Base-by-base conservation (phyloP, 1,284 basidiomycete species). In the Entoloma clypeatum region DNA sequence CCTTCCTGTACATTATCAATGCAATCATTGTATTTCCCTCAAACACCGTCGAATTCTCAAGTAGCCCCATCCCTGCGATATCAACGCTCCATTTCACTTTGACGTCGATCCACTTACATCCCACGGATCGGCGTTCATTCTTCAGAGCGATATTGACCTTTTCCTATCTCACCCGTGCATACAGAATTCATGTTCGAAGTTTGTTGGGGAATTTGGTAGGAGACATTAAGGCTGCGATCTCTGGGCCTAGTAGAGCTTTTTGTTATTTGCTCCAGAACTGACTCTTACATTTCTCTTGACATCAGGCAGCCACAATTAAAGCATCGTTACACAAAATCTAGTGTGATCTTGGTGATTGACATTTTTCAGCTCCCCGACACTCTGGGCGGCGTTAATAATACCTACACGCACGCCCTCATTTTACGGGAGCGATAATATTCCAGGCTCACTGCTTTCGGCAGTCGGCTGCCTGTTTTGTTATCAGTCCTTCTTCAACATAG, bases 391-490 rank as follows among this genome's bases (percentile, higher is more conserved):
- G 85, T 80, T 71, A 49, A 58, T 44, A 38, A 48, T 54, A 56
- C 49, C 57, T 58, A 86, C 79, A 79, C 81, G 82, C 69, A 67
- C 74, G 81, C 80, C 77, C 85, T 88, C 83, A 90, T 90, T 90
- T 89, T 86, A 86, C 62, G 78, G 71, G 83, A 90, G 85, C 85
- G 65, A 86, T 52, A 86, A 47, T 37, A 50, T 71, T 33, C 28
- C 45, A 50, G 45, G 48, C 44, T 43, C 14, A 39, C 49, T 52
- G 39, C 35, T 50, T 37, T 39, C 37, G 42, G 35, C 38, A 43
- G 19, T 43, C 34, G 38, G 48, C 49, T 50, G 41, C 59, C 60
- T 48, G 39, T 26, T 22, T 39, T 53, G 47, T 59, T 49, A 52
- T 45, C 49, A 42, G 41, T 43, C 50, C n/a, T 53, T 60, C 54